A percentile compares a stretch with the other conserved stretches of the same genome.
phyloP scores from a whole-genome alignment of 192 early-diverging fungal genomes.

The Chytriomyces sp. region DNA sequence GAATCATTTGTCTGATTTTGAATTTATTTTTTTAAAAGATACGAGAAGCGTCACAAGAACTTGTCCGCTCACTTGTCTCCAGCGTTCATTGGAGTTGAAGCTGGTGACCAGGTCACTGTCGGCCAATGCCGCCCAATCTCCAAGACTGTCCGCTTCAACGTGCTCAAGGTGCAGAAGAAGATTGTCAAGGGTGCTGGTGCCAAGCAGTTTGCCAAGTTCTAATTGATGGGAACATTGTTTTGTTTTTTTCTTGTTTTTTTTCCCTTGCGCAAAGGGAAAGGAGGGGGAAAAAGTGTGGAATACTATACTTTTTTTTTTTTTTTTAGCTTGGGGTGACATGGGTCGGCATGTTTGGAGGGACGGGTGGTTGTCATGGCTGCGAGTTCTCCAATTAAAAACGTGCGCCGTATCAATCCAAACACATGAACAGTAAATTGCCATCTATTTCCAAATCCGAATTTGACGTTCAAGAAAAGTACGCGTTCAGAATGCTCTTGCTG shows the following conservation, averaged over 20 bases:
- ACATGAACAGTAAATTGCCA: too few relatives aligned
- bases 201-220: constrained; percentile 94
- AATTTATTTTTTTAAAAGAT: constrained; percentile 45
- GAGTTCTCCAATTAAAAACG: too few relatives aligned
- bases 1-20: too few relatives aligned
- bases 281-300: too few relatives aligned
- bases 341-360: too few relatives aligned
- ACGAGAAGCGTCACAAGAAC: constrained; percentile 99
- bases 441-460: too few relatives aligned
- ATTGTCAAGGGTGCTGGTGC: constrained; percentile 68
- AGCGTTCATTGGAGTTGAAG: constrained; percentile 87
- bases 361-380: too few relatives aligned
- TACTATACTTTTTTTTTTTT: too few relatives aligned
- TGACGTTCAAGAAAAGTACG: constrained; percentile 70
- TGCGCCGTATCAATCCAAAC: too few relatives aligned
- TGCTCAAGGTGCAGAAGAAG: constrained; percentile 93
- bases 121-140: constrained; percentile 99
- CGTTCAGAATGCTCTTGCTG: constrained; percentile 71
- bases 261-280: too few relatives aligned
- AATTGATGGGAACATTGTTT: constrained; percentile 36
- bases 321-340: too few relatives aligned
- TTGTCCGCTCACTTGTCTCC: constrained; percentile 94
- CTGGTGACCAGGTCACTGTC: constrained; percentile 92
- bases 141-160: constrained; percentile 99
- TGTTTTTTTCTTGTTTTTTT: too few relatives aligned